A percentile compares a stretch with the other conserved stretches of the same genome.
Evolutionary conservation across 495 filamentous ascomycete genomes (phyloP).

Genomic region (Neurospora terricola): DNA sequence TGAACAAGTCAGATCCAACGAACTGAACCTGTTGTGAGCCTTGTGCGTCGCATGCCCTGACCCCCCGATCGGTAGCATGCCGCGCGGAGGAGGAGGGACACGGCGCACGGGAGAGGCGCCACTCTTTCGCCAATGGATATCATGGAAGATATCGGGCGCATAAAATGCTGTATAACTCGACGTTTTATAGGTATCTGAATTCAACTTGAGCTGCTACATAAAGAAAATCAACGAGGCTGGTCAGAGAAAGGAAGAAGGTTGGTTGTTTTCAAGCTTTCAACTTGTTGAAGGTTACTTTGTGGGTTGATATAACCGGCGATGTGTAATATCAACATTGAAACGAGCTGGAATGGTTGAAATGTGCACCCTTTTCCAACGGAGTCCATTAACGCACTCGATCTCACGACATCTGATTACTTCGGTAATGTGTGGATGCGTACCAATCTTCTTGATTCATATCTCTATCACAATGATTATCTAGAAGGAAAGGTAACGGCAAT

Average conservation of each 20-base stretch:
- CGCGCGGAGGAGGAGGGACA: neutral
- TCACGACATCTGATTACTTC: neutral
- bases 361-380: neutral
- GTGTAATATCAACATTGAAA: neutral
- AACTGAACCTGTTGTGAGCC: neutral
- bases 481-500: neutral
- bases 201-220: neutral
- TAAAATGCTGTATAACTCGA: neutral
- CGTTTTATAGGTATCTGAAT: neutral
- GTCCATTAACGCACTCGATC: neutral
- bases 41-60: neutral
- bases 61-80: neutral
- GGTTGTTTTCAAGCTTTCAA: neutral
- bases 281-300: neutral
- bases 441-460: neutral
- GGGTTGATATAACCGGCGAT: neutral
- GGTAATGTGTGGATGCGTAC: neutral
- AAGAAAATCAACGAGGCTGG: neutral
- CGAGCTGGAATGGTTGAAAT: neutral
- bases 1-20: neutral
- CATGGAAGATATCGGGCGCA: neutral
- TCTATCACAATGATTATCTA: neutral
- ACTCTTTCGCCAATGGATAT: neutral
- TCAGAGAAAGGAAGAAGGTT: neutral
- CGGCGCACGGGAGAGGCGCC: neutral